Evolutionary conservation across 1,139 yeast species (phyloP).

Genomic region (Kodamaea alishanica): DNA sequence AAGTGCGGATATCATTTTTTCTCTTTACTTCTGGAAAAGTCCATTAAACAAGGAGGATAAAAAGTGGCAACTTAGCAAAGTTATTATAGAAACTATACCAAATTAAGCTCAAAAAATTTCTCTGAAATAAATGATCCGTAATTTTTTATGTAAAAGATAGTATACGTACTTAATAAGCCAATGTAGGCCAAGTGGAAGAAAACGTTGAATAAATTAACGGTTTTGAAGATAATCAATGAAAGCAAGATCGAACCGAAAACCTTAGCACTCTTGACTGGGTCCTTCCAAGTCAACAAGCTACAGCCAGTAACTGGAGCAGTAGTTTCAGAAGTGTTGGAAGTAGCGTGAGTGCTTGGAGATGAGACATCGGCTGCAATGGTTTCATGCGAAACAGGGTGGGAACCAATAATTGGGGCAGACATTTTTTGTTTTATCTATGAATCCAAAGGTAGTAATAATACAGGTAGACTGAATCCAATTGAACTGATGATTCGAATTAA

Average conservation of each 20-base stretch:
- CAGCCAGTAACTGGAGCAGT: too few relatives aligned
- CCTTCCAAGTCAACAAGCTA: slow-evolving; percentile 71
- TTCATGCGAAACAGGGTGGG: slow-evolving; percentile 7
- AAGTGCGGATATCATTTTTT: neutral
- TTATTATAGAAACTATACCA: neutral
- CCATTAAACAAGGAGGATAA: neutral
- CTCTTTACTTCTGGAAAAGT: too few relatives aligned
- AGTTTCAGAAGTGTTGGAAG: slow-evolving; percentile 16
- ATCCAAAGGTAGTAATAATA: too few relatives aligned
- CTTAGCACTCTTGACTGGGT: slow-evolving; percentile 76
- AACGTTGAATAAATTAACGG: slow-evolving; percentile 65
- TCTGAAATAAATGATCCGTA: neutral
- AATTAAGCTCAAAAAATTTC: neutral
- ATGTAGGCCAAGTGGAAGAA: slow-evolving; percentile 53
- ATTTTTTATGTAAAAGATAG: neutral
- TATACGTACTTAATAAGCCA: slow-evolving; percentile 44
- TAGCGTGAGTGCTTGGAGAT: slow-evolving; percentile 2
- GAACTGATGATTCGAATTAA: too few relatives aligned
- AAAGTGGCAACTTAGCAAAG: neutral
- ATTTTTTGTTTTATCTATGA: neutral
- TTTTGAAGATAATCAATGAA: slow-evolving; percentile 60
- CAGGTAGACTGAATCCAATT: too few relatives aligned
- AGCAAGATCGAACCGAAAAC: slow-evolving; percentile 64
- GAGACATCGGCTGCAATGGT: slow-evolving; percentile 2
- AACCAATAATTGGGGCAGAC: slow-evolving; percentile 10